These are phyloP conservation scores for Neurospora intermedia DNA, from an alignment of 495 filamentous ascomycete genomes.

Conservation along the genomic window DNA sequence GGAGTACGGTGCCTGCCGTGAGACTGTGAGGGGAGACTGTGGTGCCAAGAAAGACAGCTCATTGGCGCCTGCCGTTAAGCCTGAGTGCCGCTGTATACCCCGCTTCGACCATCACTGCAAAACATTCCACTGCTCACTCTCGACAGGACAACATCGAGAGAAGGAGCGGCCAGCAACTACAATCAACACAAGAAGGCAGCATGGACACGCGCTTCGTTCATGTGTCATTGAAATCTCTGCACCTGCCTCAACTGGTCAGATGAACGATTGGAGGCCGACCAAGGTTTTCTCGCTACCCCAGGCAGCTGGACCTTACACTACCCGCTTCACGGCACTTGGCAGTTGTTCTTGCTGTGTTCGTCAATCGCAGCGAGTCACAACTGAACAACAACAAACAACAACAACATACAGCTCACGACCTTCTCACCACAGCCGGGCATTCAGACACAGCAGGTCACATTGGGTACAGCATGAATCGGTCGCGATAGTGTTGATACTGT, in stretches of 20 bases:
- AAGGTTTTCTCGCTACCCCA: background rate
- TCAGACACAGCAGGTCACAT: background rate
- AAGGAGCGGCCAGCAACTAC: background rate
- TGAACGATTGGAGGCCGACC: background rate
- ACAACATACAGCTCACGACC: background rate
- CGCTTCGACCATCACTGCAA: background rate
- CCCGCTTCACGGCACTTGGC: background rate
- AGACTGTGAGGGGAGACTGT: background rate
- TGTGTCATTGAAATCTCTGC: background rate
- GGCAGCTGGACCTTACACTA: background rate
- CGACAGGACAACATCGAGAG: background rate
- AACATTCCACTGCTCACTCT: background rate
- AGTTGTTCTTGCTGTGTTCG: background rate
- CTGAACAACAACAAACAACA: background rate
- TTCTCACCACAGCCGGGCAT: background rate
- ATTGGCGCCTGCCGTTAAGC: background rate
- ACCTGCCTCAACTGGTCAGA: background rate
- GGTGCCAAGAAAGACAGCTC: background rate
- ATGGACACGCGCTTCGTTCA: background rate
- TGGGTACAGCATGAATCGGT: background rate
- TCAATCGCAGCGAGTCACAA: background rate
- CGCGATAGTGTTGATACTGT: background rate
- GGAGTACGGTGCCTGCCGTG: background rate
- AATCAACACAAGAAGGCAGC: background rate
- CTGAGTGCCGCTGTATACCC: background rate